phyloP scores from a whole-genome alignment of 2,329 filamentous ascomycete genomes.

The Parascedosporium putredinis region DNA sequence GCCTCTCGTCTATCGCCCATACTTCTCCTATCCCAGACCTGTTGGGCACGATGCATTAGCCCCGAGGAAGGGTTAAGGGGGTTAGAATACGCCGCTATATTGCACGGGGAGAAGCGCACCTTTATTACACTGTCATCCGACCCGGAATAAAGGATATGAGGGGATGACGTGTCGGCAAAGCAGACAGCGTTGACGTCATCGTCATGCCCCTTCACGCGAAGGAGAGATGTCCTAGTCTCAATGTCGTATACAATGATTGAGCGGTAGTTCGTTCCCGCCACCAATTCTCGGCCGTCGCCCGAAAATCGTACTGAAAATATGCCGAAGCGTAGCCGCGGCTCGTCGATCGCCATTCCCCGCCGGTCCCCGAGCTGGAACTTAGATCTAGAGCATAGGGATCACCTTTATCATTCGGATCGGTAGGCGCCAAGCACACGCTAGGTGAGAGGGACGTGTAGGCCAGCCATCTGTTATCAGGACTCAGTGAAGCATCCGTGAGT shows the following conservation, averaged over 20 bases:
- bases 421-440: conserved; percentile 75
- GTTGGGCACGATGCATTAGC: too few relatives aligned
- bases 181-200: conserved; percentile 96
- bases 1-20: conserved; percentile 72
- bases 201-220: conserved; percentile 67
- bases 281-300: conserved; percentile 80
- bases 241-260: conserved; percentile 89
- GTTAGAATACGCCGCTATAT: not conserved
- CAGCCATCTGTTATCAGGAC: conserved; percentile 82
- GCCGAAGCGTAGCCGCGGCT: conserved; percentile 29
- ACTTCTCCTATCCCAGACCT: conserved; percentile 81
- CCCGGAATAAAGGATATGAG: conserved; percentile 91
- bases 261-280: conserved; percentile 72
- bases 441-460: conserved; percentile 85
- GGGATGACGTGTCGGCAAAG: conserved; percentile 79
- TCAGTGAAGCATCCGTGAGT: conserved; percentile 84
- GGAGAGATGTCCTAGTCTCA: conserved; percentile 63
- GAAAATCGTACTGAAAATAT: conserved; percentile 93
- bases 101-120: conserved; percentile 20
- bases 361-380: conserved; percentile 30
- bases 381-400: conserved; percentile 76
- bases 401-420: conserved; percentile 70
- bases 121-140: conserved; percentile 91
- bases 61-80: too few relatives aligned
- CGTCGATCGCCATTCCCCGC: not conserved